These are phyloP conservation scores for Trametes polyzona DNA, from an alignment of 1,284 basidiomycete genomes.

Conservation along the genomic window DNA sequence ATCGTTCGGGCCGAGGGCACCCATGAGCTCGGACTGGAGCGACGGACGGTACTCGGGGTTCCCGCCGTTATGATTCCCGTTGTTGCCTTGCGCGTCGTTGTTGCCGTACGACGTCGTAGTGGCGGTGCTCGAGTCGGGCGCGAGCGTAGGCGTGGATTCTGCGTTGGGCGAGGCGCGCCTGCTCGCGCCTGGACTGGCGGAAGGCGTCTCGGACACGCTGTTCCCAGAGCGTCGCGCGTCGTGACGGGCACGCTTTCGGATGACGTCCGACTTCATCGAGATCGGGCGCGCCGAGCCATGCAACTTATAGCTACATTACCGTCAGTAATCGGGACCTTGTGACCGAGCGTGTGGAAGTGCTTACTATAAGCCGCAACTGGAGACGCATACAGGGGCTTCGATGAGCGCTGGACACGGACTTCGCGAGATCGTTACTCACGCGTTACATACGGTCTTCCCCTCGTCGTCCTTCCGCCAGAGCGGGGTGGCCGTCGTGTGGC, in stretches of 20 bases:
- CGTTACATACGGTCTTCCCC: slow-evolving; percentile 91
- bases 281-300: slow-evolving; percentile 82
- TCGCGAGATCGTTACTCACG: slow-evolving; percentile 51
- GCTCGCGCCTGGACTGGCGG: slow-evolving; percentile 71
- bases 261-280: slow-evolving; percentile 85
- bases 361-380: slow-evolving; percentile 57
- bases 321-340: slow-evolving; percentile 20
- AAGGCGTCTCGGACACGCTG: slow-evolving; percentile 53
- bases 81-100: slow-evolving; percentile 15
- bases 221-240: slow-evolving; percentile 61
- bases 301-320: slow-evolving; percentile 63
- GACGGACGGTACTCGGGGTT: slow-evolving; percentile 44
- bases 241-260: slow-evolving; percentile 79
- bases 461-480: slow-evolving; percentile 91
- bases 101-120: slow-evolving; percentile 55
- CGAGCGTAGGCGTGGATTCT: slow-evolving; percentile 64
- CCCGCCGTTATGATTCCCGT: slow-evolving; percentile 1
- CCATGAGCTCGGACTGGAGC: slow-evolving; percentile 62
- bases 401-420: slow-evolving; percentile 22
- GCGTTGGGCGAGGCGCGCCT: slow-evolving; percentile 70
- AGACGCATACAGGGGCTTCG: slow-evolving; percentile 17
- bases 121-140: slow-evolving; percentile 57
- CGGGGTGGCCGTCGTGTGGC: slow-evolving; percentile 88
- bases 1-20: slow-evolving; percentile 57
- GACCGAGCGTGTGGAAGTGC: slow-evolving; percentile 30